These are phyloP conservation scores for Pythium dissotocum DNA, from an alignment of 352 stramenopile species.

Conservation along the genomic window DNA sequence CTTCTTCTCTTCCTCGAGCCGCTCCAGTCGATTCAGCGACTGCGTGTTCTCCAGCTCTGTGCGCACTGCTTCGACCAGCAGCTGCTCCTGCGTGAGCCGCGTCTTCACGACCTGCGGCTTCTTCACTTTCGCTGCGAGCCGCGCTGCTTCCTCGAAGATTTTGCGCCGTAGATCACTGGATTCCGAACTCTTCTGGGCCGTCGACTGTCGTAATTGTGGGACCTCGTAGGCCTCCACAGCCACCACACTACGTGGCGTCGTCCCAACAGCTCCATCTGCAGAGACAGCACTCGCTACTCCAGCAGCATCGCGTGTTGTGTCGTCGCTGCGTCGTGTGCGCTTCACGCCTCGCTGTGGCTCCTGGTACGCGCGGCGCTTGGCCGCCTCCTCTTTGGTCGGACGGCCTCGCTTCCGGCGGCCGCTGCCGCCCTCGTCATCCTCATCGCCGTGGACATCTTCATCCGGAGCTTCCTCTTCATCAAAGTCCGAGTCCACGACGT, in stretches of 20 bases:
- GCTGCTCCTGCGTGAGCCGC: conserved; percentile 63
- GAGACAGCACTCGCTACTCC: neutral
- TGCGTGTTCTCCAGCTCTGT: conserved; percentile 80
- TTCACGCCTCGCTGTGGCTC: conserved; percentile 29
- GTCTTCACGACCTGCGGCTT: conserved; percentile 29
- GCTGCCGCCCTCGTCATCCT: conserved; percentile 46
- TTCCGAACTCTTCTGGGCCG: conserved; percentile 55
- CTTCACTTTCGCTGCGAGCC: conserved; percentile 42
- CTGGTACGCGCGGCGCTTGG: conserved; percentile 26
- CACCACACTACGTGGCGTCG: neutral
- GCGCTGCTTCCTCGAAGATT: conserved; percentile 54
- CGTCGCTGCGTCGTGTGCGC: conserved; percentile 4
- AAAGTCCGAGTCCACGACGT: conserved; percentile 89
- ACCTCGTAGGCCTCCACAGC: conserved; percentile 29
- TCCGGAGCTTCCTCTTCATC: conserved; percentile 81
- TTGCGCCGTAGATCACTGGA: conserved; percentile 60
- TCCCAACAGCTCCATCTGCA: neutral
- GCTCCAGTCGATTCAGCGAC: conserved; percentile 77
- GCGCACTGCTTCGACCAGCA: conserved; percentile 71
- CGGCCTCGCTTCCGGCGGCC: conserved; percentile 31
- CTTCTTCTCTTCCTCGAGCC: conserved; percentile 84
- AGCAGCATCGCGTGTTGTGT: neutral
- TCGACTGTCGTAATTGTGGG: conserved; percentile 59
- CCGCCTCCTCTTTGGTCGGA: conserved; percentile 8
- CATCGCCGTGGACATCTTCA: conserved; percentile 70